These are phyloP conservation scores for Begonia fuchsioides DNA, from an alignment of 306 rosid genomes.

Conservation along the genomic window DNA sequence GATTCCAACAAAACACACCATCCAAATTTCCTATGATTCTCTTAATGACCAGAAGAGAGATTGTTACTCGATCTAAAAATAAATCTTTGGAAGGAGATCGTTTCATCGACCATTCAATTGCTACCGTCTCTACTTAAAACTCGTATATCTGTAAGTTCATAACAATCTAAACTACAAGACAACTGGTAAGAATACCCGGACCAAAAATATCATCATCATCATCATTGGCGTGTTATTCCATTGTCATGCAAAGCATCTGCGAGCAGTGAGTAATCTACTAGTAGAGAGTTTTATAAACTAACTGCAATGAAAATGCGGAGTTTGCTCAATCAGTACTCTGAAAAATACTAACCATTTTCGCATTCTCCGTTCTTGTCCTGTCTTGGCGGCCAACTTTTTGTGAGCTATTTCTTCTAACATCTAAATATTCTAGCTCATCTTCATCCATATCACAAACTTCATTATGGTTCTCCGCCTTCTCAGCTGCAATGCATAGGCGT, in stretches of 20 bases:
- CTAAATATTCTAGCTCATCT: slow-evolving; percentile 40
- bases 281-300: too few relatives aligned
- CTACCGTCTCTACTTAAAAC: too few relatives aligned
- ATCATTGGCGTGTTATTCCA: background rate
- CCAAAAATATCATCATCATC: background rate
- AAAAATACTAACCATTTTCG: background rate
- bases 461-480: slow-evolving; percentile 25
- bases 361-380: slow-evolving; percentile 35
- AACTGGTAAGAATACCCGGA: background rate
- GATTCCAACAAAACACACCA: too few relatives aligned
- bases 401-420: slow-evolving; percentile 18
- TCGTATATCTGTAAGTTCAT: too few relatives aligned
- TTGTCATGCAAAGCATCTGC: background rate
- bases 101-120: too few relatives aligned
- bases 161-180: too few relatives aligned
- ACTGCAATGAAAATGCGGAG: too few relatives aligned
- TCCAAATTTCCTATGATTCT: too few relatives aligned
- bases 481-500: slow-evolving; percentile 40
- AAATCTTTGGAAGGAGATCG: too few relatives aligned
- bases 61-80: too few relatives aligned
- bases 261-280: background rate
- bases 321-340: background rate
- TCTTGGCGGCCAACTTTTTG: slow-evolving; percentile 49
- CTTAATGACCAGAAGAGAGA: too few relatives aligned
- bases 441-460: slow-evolving; percentile 84